These are phyloP conservation scores for Podila verticillata DNA, from an alignment of 192 early-diverging fungal species.

Conservation along the genomic window DNA sequence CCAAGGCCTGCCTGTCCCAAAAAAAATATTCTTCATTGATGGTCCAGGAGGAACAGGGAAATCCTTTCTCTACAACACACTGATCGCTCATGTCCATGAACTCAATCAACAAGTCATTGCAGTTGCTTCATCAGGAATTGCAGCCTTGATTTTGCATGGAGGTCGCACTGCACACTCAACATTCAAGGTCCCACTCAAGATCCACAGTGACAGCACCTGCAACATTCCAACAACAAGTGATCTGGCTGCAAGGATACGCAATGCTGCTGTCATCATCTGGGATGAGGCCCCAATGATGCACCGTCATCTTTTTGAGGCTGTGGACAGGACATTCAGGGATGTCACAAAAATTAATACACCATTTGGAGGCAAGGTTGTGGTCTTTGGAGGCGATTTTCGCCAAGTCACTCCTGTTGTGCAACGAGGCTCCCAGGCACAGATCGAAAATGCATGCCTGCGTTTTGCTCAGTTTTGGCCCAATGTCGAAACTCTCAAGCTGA, in stretches of 20 bases:
- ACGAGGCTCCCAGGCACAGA: constrained; percentile 8
- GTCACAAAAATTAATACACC: constrained; percentile 4
- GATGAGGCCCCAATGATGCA: constrained; percentile 46
- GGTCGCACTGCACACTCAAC: constrained; percentile 39
- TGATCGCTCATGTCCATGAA: constrained; percentile 10
- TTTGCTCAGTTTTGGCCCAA: constrained; percentile 21
- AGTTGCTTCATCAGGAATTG: constrained; percentile 42
- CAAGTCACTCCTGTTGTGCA: constrained; percentile 35
- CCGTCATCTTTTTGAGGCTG: constrained; percentile 25
- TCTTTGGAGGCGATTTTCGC: constrained; percentile 47
- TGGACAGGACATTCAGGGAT: constrained; percentile 16
- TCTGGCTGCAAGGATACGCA: not conserved
- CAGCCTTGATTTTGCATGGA: constrained; percentile 28
- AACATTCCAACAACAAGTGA: not conserved
- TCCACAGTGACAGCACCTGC: constrained; percentile 14
- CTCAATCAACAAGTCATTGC: constrained; percentile 7
- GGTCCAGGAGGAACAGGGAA: constrained; percentile 7
- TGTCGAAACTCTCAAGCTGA: constrained; percentile 15
- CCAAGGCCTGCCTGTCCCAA: too few species aligned
- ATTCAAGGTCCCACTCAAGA: constrained; percentile 44
- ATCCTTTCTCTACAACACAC: constrained; percentile 29
- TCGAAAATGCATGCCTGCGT: constrained; percentile 19
- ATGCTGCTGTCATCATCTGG: constrained; percentile 41
- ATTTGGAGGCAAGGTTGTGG: constrained; percentile 21
- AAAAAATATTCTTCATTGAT: too few species aligned